phyloP scores from a whole-genome alignment of 2,329 filamentous ascomycete species.

The Stylonectria norvegica region DNA sequence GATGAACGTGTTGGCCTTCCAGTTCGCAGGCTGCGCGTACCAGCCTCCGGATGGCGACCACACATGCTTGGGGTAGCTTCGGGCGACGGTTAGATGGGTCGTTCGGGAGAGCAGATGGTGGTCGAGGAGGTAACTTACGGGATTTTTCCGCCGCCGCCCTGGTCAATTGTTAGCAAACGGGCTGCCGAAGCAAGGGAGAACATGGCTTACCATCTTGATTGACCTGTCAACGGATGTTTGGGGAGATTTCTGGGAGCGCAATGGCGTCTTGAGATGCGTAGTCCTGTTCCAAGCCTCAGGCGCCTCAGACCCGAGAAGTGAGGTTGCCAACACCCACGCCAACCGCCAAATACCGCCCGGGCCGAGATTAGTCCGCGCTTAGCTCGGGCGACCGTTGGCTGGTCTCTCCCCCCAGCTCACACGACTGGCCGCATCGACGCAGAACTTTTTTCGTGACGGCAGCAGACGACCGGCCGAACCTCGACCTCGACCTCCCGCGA shows the following conservation, averaged over 20 bases:
- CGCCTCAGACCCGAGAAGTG: constrained; percentile 5
- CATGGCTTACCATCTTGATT: constrained; percentile 54
- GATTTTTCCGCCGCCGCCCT: constrained; percentile 73
- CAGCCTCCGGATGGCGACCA: constrained; percentile 98
- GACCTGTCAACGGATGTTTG: constrained; percentile 34
- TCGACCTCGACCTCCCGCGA: constrained; percentile 14
- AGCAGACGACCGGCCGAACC: constrained; percentile 9
- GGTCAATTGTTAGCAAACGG: constrained; percentile 38
- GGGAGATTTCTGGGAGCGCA: constrained; percentile 25
- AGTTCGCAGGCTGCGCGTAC: constrained; percentile 94
- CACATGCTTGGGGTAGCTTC: constrained; percentile 95
- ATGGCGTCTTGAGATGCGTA: constrained; percentile 26
- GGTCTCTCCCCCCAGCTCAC: constrained; percentile 30
- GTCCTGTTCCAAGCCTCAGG: background rate
- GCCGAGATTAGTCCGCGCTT: constrained; percentile 12
- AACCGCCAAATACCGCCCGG: constrained; percentile 11
- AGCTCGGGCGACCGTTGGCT: background rate
- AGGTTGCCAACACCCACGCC: constrained; percentile 8
- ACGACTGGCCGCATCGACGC: constrained; percentile 31
- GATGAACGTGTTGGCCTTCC: constrained; percentile 85
- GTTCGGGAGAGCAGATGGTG: constrained; percentile 12
- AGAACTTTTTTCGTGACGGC: constrained; percentile 36
- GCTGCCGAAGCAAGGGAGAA: background rate
- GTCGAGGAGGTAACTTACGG: constrained; percentile 44
- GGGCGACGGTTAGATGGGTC: constrained; percentile 14